Evolutionary conservation across 2,329 filamentous ascomycete species (phyloP).

Genomic region (Ophiocordyceps polyrhachis-furcata): DNA sequence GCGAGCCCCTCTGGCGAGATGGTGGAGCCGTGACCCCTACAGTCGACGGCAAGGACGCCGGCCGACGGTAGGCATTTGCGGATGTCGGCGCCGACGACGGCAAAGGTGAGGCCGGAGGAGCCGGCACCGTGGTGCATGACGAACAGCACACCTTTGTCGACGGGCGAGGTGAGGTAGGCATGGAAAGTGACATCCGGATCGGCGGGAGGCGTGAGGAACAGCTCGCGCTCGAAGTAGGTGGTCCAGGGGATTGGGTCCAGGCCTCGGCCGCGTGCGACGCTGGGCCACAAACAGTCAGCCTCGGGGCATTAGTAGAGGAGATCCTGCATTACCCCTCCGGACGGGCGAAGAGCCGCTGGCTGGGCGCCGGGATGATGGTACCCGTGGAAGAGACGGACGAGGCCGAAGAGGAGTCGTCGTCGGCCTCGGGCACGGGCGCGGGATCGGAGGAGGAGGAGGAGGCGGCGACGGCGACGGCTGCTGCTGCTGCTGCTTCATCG

Average conservation of each 20-base stretch:
- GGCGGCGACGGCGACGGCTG: slow-evolving; percentile 21
- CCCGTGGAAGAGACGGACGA: slow-evolving; percentile 83
- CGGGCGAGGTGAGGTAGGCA: slow-evolving; percentile 72
- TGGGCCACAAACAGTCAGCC: slow-evolving; percentile 10
- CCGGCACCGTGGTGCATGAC: slow-evolving; percentile 91
- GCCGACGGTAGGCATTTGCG: slow-evolving; percentile 58
- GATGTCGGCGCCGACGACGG: slow-evolving; percentile 60
- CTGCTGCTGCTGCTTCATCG: neutral
- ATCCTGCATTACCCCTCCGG: slow-evolving; percentile 37
- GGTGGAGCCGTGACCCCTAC: slow-evolving; percentile 68
- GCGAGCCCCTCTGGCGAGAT: slow-evolving; percentile 20
- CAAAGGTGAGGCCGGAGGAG: slow-evolving; percentile 84
- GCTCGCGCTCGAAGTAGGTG: slow-evolving; percentile 75
- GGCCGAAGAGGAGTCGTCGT: slow-evolving; percentile 52
- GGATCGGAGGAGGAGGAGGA: slow-evolving; percentile 19
- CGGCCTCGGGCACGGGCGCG: slow-evolving; percentile 22
- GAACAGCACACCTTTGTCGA: slow-evolving; percentile 59
- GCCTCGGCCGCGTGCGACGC: slow-evolving; percentile 31
- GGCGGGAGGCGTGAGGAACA: slow-evolving; percentile 43
- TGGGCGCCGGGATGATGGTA: slow-evolving; percentile 68
- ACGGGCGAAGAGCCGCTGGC: slow-evolving; percentile 53
- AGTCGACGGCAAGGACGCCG: slow-evolving; percentile 72
- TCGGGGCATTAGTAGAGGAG: neutral
- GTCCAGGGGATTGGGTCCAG: slow-evolving; percentile 64
- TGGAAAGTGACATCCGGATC: slow-evolving; percentile 46